A percentile compares a stretch with the other conserved stretches of the same genome.
These are phyloP conservation scores for Fomitopsis schrenkii DNA, from an alignment of 1,284 basidiomycete genomes.

Conservation along the genomic window DNA sequence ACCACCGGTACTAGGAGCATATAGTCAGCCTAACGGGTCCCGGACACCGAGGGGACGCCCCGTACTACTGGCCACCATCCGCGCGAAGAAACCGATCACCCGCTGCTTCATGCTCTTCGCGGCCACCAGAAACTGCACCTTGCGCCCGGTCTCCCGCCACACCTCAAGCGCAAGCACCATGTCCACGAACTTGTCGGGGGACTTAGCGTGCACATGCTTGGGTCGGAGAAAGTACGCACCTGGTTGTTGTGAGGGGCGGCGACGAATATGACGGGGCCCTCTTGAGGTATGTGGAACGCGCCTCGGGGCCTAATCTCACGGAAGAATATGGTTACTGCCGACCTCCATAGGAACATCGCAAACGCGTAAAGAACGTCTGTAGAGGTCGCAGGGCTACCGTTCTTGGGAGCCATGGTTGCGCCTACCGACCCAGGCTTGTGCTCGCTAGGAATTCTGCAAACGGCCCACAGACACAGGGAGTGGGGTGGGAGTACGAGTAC, in stretches of 20 bases:
- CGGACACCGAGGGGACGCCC: constrained; percentile 26
- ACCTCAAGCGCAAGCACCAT: constrained; percentile 88
- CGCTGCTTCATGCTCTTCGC: constrained; percentile 86
- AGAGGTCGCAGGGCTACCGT: not conserved
- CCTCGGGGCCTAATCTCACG: constrained; percentile 93
- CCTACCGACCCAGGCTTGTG: no score
- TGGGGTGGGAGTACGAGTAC: not conserved
- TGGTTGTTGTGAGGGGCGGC: constrained; percentile 98
- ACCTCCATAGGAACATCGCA: constrained; percentile 82
- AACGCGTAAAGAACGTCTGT: constrained; percentile 13
- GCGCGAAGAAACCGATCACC: constrained; percentile 81
- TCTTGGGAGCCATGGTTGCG: not conserved
- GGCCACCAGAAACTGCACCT: constrained; percentile 88
- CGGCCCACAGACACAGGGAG: not conserved
- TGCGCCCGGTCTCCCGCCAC: constrained; percentile 77
- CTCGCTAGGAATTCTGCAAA: not conserved
- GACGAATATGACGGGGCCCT: constrained; percentile 95
- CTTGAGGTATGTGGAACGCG: constrained; percentile 89
- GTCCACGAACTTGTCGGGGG: constrained; percentile 78
- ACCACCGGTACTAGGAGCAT: constrained; percentile 90
- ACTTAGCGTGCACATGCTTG: constrained; percentile 2
- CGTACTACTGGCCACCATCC: constrained; percentile 74
- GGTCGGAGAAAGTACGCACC: constrained; percentile 36
- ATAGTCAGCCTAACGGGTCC: constrained; percentile 65
- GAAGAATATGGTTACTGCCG: constrained; percentile 95